Percentiles rank a stretch among this genome's conserved stretches.
Conservation (phyloP, 2,329 filamentous ascomycete genomes). For the Venturia aucupariae region DNA sequence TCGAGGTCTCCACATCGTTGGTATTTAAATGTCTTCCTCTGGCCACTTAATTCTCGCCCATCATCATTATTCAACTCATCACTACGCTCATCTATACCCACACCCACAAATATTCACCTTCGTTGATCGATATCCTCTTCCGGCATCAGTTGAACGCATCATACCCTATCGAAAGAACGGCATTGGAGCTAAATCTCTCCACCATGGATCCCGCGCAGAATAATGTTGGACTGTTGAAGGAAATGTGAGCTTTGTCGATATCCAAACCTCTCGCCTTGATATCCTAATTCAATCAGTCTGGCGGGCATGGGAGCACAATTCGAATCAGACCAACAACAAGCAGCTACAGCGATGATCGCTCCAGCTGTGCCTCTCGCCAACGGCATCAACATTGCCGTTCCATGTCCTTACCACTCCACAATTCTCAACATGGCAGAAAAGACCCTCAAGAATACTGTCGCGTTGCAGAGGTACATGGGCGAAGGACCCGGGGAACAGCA, state of each 20-base stretch:
- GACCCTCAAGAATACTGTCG: background rate
- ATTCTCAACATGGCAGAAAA: background rate
- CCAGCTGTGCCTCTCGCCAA: background rate
- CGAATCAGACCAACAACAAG: background rate
- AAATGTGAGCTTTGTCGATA: background rate
- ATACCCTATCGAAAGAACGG: too few species aligned
- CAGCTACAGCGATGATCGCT: background rate
- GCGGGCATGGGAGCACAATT: background rate
- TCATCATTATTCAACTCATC: too few species aligned
- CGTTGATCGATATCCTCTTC: too few species aligned
- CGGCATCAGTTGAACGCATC: too few species aligned
- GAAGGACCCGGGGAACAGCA: constrained; percentile 20
- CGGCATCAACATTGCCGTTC: background rate
- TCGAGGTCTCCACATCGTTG: too few species aligned
- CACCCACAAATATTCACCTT: too few species aligned
- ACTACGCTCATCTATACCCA: too few species aligned
- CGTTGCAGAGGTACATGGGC: constrained; percentile 18
- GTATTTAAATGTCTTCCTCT: too few species aligned
- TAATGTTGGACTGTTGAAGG: background rate
- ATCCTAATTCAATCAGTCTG: background rate
- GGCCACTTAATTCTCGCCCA: too few species aligned
- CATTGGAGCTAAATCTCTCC: too few species aligned
- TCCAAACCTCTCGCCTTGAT: background rate
- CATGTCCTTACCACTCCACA: background rate
- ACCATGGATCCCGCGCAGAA: background rate